Evolutionary conservation across 164 flowering plant species (phyloP), one percentile per base, ranked within the genome.

Genomic region (Pachysandra terminalis): DNA sequence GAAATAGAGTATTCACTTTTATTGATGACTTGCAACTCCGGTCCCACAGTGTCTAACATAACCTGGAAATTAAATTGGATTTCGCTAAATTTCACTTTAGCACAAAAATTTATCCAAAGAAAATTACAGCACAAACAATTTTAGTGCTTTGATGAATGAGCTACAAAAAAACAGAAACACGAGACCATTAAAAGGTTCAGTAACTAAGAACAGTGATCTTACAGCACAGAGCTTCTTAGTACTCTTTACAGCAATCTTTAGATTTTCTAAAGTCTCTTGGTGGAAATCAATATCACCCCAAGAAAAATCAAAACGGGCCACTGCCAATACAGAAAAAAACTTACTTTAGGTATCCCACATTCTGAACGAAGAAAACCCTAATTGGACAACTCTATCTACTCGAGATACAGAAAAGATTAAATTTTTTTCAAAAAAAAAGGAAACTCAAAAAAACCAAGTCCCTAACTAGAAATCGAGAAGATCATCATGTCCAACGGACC

Each of bases 171-270:
- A 40, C 10, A 10, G 10, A 5, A 10, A 10, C 5, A 40, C 10
- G 10, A 45, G 17, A 45, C 51, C 10, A 15, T 45, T 45, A 45
- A 10, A 45, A 15, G 10, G 10, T 45, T 45, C 22, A 26, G 37
- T n/a, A n/a, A n/a, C n/a, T n/a, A n/a, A n/a, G n/a, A 49, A 57
- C 24, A 48, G 4, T 22, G 37, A 32, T 58, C 93, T 73, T 82
- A 95, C 98, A 68, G 97, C 97, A 62, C 97, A 95, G 19, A 90
- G 91, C 79, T 92, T 92, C 87, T 84, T 89, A 21, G 96, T 89
- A 67, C 77, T 77, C 84, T 89, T 95, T 21, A 95, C 83, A 63
- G 97, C 89, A 0, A 71, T 70, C 87, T 78, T 95, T 87, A 95
- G 65, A 72, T 92, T 95, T 57, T 89, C 94, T 74, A 95, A 72